Base-by-base conservation (phyloP, 164 flowering plant genomes). In the Akebia trifoliata region DNA sequence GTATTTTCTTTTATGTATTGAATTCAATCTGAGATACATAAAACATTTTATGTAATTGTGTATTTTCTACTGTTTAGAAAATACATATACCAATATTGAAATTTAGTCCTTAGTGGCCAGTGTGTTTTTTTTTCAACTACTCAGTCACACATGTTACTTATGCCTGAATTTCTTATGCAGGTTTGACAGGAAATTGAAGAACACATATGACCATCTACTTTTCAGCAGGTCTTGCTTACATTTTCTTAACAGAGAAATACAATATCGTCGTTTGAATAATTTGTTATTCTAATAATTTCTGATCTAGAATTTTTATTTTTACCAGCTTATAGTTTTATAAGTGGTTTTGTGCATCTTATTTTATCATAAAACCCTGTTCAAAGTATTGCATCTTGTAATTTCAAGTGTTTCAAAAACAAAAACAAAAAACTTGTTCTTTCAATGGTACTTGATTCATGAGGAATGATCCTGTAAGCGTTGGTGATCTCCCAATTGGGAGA, bases 151-250 rank as follows among this genome's bases (percentile, higher is more conserved):
- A 15, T 17, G 36, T 37, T 21, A 59, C 29, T 35, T 48, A 15
- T 22, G 34, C 29, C 20, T 35, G 17, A 30, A 21, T 63, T 17
- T 44, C 6, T 55, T 38, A 66, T 70, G 61, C 90, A 92, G 98
- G 97, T 90, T 93, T 76, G 99, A 93, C 81, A 77, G 94, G 70
- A 93, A 93, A 68, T 73, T 93, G 73, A 93, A 80, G 72, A 93
- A 93, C 68, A 84, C 95, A 36, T 90, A 82, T 65, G 96, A 93
- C 69, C 95, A 90, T 71, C 78, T 93, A 54, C 90, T 93, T 36
- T 93, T 93, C 69, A 90, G 99, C 97, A 92, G 98, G 98, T 91
- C 42, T 17, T 34, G 53, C 39, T 59, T 46, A 15, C 47, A 42
- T 26, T 29, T n/a, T n/a, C n/a, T n/a, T n/a, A n/a, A n/a, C n/a